Conservation (phyloP, 306 rosid genomes). For the Medicago arabica region DNA sequence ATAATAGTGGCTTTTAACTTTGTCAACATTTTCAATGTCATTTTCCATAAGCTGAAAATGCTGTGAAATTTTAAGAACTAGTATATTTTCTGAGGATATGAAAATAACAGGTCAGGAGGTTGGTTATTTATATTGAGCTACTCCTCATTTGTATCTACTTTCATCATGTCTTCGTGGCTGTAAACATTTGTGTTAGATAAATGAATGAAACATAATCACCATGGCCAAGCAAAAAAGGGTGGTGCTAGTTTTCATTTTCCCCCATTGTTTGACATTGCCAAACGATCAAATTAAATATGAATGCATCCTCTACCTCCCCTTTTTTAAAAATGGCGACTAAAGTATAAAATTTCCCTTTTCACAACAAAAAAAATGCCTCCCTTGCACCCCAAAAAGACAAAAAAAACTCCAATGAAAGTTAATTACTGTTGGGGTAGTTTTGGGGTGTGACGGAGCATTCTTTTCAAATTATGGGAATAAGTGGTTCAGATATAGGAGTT, state of each 20-base stretch:
- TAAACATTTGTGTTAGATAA: neutral
- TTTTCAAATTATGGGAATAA: no score
- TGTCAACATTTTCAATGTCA: slow-evolving; percentile 36
- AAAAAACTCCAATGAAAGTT: no score
- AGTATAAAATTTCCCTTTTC: no score
- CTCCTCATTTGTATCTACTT: slow-evolving; percentile 20
- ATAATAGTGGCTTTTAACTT: slow-evolving; percentile 59
- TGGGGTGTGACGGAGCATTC: no score
- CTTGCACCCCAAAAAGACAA: no score
- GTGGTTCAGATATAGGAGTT: no score
- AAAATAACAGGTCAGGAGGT: slow-evolving; percentile 29
- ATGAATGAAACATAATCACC: slow-evolving; percentile 9
- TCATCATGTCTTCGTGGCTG: slow-evolving; percentile 1
- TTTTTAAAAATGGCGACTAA: no score
- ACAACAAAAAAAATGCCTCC: no score
- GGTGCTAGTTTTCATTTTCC: neutral
- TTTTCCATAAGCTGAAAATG: slow-evolving; percentile 25
- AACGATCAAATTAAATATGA: neutral
- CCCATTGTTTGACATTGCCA: neutral
- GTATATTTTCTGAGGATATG: slow-evolving; percentile 20
- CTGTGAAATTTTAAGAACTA: slow-evolving; percentile 10
- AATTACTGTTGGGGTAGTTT: no score
- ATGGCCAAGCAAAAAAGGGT: slow-evolving; percentile 2
- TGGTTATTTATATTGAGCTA: slow-evolving; percentile 15
- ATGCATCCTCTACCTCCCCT: no score